Evolutionary conservation across 805 yeast genomes (phyloP), one percentile per base, ranked within the genome.

Genomic region (Saccharomyces paradoxus): DNA sequence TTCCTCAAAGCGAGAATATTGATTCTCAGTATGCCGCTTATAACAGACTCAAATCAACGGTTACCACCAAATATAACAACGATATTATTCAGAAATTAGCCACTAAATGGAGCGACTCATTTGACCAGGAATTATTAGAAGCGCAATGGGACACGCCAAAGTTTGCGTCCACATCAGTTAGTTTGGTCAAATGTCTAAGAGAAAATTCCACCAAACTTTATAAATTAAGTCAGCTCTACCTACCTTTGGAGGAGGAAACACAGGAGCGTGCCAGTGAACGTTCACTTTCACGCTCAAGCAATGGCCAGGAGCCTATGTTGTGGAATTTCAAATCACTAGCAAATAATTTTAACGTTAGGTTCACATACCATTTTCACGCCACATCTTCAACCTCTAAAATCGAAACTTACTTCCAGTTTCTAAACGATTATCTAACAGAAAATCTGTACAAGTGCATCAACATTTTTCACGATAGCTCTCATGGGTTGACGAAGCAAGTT

Each of bases 291-390:
- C 24, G 12, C 22, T 37, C 44, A 37, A 37, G 12, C 4, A 37
- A 37, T 7, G 12, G 24, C 22, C 24, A 8, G 8, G 22, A 17
- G 10, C 13, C 7, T 37, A 12, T 37, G 24, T 30, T 55, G 6
- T 80, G 84, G 83, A 83, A 80, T 1, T 67, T 81, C 22, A 77
- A 75, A 37, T 60, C 72, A 0, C 62, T 81, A 8, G 66, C 82
- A 1, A 68, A 73, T 28, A 80, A 80, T 41, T 74, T 81, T 56
- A 64, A 69, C 14, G 63, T 73, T 6, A 72, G 84, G 51, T 82
- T 82, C 63, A 72, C 78, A 44, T 82, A 76, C 64, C 86, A 82
- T 62, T 82, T 82, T 67, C 74, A 76, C 53, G 65, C 70, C 4
- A 55, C 71, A n/a, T 44, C 78, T 71, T 63, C 71, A n/a, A 37